phyloP scores from a whole-genome alignment of 768 basidiomycete genomes.

The Pleurotus salmoneostramineus region DNA sequence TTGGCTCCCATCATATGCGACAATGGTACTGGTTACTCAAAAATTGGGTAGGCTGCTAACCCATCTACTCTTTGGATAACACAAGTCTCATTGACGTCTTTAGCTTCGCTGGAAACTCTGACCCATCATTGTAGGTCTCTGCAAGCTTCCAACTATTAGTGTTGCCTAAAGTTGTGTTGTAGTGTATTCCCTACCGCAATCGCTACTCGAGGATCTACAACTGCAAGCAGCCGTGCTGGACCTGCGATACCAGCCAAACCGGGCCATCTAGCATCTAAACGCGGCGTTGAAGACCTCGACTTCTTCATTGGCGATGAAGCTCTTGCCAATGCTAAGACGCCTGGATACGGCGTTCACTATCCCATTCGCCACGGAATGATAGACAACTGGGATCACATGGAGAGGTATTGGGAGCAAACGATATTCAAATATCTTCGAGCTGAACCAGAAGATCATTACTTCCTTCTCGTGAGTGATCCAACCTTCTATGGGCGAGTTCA shows the following conservation, averaged over 20 bases:
- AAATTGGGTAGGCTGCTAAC: no score
- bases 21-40: constrained; percentile 96
- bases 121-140: constrained; percentile 94
- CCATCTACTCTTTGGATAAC: constrained; percentile 21
- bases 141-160: no score
- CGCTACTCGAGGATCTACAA: constrained; percentile 75
- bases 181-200: constrained; percentile 99
- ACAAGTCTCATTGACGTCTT: neutral
- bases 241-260: constrained; percentile 83
- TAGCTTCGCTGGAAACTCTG: constrained; percentile 97
- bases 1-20: constrained; percentile 96
- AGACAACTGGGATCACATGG: constrained; percentile 99
- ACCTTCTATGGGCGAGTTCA: neutral
- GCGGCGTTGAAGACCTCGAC: constrained; percentile 97
- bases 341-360: constrained; percentile 90
- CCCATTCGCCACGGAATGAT: constrained; percentile 98
- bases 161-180: neutral
- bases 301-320: constrained; percentile 99
- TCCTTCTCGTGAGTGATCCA: constrained; percentile 73
- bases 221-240: constrained; percentile 48
- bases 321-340: constrained; percentile 91
- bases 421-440: constrained; percentile 99
- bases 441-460: constrained; percentile 98
- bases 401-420: constrained; percentile 98
- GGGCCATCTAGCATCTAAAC: constrained; percentile 90